These are phyloP conservation scores for Pezicula rhizophila DNA, from an alignment of 2,329 filamentous ascomycete species.

Conservation along the genomic window DNA sequence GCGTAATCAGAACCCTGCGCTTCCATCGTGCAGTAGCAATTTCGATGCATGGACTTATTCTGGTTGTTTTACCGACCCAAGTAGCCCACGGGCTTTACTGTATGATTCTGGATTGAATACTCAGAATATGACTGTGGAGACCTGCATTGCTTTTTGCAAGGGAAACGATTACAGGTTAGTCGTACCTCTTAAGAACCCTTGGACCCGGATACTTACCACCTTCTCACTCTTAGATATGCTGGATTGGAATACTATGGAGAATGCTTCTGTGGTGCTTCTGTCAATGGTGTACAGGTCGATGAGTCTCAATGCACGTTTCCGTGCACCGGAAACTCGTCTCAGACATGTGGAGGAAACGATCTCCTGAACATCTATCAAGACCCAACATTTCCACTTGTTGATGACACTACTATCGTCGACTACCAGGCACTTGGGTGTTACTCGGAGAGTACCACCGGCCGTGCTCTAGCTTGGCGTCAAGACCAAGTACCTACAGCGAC, in stretches of 20 bases:
- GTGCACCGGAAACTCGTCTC: conserved; percentile 18
- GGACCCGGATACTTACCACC: background rate
- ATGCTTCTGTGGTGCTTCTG: conserved; percentile 29
- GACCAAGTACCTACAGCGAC: conserved; percentile 22
- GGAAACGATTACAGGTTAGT: conserved; percentile 21
- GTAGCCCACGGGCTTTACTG: conserved; percentile 22
- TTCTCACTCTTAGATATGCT: conserved; percentile 29
- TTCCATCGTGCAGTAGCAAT: conserved; percentile 20
- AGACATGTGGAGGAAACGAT: conserved; percentile 21
- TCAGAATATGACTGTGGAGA: conserved; percentile 29
- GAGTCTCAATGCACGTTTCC: conserved; percentile 20
- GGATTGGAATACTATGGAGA: conserved; percentile 26
- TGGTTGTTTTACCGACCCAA: conserved; percentile 28
- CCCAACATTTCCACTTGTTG: conserved; percentile 25
- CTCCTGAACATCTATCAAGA: conserved; percentile 29
- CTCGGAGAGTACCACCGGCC: conserved; percentile 27
- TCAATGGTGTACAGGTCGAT: conserved; percentile 22
- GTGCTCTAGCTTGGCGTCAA: conserved; percentile 26
- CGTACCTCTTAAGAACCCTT: background rate
- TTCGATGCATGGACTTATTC: conserved; percentile 30
- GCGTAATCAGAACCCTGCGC: conserved; percentile 16
- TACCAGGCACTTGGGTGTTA: conserved; percentile 33
- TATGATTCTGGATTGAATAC: conserved; percentile 21
- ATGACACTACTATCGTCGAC: conserved; percentile 22
- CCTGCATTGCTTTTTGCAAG: conserved; percentile 31